Conservation (phyloP, 2,329 filamentous ascomycete genomes). For the Graphiopsis chlorocephala region DNA sequence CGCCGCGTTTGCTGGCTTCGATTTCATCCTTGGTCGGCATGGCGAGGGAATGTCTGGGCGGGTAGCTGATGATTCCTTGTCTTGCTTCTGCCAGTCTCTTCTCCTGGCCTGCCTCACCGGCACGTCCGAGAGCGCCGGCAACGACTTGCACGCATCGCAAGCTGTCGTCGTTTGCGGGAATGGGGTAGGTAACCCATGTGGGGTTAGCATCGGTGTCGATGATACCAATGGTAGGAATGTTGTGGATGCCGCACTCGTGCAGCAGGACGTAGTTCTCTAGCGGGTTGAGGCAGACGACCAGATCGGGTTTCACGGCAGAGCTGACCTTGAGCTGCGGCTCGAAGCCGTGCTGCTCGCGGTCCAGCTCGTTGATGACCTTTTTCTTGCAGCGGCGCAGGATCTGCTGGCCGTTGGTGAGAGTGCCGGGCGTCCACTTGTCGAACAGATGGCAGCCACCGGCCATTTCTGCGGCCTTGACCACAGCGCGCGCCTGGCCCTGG, state of each 20-base stretch:
- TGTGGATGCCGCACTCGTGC: constrained; percentile 84
- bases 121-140: constrained; percentile 78
- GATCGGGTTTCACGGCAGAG: constrained; percentile 73
- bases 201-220: constrained; percentile 93
- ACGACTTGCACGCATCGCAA: constrained; percentile 78
- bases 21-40: constrained; percentile 21
- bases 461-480: constrained; percentile 76
- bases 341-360: constrained; percentile 63
- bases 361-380: constrained; percentile 74
- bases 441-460: constrained; percentile 84
- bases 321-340: constrained; percentile 62
- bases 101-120: constrained; percentile 73
- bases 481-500: constrained; percentile 73
- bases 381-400: constrained; percentile 70
- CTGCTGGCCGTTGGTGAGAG: constrained; percentile 88
- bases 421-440: constrained; percentile 86
- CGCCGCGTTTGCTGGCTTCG: constrained; percentile 10
- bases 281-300: constrained; percentile 91
- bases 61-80: constrained; percentile 61
- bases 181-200: constrained; percentile 91
- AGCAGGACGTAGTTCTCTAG: constrained; percentile 86
- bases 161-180: constrained; percentile 96
- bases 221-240: constrained; percentile 89
- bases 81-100: constrained; percentile 63
- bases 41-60: constrained; percentile 34